Conservation (phyloP, 352 stramenopile genomes). For the Globisporangium solare region DNA sequence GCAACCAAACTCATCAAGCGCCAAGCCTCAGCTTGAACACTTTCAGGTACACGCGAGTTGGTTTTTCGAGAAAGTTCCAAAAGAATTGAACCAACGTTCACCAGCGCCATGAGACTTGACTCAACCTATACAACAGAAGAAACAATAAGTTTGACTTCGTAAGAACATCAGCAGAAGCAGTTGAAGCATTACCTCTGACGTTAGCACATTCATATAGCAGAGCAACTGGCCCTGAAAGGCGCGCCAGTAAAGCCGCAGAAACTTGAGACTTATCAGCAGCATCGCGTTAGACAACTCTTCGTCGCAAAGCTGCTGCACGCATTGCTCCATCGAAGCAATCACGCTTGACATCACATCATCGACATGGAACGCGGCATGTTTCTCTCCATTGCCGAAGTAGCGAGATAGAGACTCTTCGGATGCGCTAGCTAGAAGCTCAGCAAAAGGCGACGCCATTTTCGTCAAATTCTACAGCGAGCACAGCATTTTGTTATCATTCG, state of each 20-base stretch:
- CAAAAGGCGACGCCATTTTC: constrained; percentile 32
- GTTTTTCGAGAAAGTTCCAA: constrained; percentile 15
- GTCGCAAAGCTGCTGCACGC: constrained; percentile 14
- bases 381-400: not conserved
- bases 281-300: not conserved
- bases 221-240: constrained; percentile 56
- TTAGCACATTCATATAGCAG: constrained; percentile 19
- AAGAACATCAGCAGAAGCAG: not conserved
- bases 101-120: constrained; percentile 29
- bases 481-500: not conserved
- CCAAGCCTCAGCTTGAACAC: constrained; percentile 21
- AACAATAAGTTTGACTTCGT: not conserved
- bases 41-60: constrained; percentile 6
- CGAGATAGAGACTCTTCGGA: not conserved
- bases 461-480: constrained; percentile 30
- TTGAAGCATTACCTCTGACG: constrained; percentile 13
- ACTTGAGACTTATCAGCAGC: constrained; percentile 20
- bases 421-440: constrained; percentile 7
- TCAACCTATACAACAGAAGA: constrained; percentile 21
- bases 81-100: constrained; percentile 36
- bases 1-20: constrained; percentile 29
- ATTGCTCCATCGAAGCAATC: constrained; percentile 27
- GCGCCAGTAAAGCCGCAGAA: constrained; percentile 51
- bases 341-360: constrained; percentile 27
- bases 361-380: constrained; percentile 17